Base-by-base conservation (phyloP, 1,284 basidiomycete genomes). In the Ganoderma meredithae region DNA sequence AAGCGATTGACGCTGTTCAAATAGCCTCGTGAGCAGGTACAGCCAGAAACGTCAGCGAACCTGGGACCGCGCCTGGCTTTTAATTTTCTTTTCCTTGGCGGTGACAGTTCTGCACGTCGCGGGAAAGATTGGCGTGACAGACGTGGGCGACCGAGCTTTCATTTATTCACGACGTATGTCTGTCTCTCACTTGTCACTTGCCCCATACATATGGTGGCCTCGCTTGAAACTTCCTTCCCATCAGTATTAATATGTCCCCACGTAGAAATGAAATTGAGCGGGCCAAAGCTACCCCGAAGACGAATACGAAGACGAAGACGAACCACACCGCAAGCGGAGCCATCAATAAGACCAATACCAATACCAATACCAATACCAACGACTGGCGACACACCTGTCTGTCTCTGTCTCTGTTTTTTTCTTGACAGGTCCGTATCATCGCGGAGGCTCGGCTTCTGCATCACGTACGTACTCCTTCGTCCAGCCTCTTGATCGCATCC, bases 71-170 rank as follows among this genome's bases (percentile, higher is more conserved):
- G 27, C 33, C 55, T 13, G 5, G 33, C 33, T 10, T 19, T 36
- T 36, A 36, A 36, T 36, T 36, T 36, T 36, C 7, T 36, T 36
- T 36, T 36, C 7, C 7, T 7, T 36, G 36, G 36, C 36, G 36
- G 7, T 36, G 36, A 36, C 36, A 36, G 36, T 36, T 9, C 7
- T 36, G 7, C 36, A 6, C 36, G 22, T 33, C 55, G 55, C 55
- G 55, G 55, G 55, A 39, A 58, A 19, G 55, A 58, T 58, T 58
- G 33, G 55, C 55, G 55, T 39, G 55, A 39, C 55, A 58, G 33
- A 31, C 55, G 17, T 19, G 31, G 55, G 33, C 19, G 55, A 4
- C 17, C 9, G 19, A n/a, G 33, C n/a, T 19, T 58, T 58, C 55
- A 58, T 58, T 36, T 22, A 58, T 22, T 39, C 33, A 2, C n/a